Evolutionary conservation across 2,329 filamentous ascomycete genomes (phyloP), one percentile per base, ranked within the genome.

Genomic region (Fusarium globosum): DNA sequence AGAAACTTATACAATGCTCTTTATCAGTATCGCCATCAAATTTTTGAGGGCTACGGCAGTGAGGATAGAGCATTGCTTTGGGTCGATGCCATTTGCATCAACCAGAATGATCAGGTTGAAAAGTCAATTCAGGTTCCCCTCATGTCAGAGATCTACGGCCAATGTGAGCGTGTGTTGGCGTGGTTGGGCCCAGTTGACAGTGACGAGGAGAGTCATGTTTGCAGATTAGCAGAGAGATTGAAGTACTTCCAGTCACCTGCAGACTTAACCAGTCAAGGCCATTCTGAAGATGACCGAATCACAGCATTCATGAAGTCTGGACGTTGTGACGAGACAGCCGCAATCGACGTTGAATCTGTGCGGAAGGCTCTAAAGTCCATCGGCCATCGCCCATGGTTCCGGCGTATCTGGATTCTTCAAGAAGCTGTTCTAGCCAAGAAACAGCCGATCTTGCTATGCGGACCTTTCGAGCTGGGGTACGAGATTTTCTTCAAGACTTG

Each of bases 91-190:
- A 61, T 72, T 14, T 72, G 65, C 7, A 72, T 65, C 36, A 69
- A 72, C 3, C 69, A 72, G 23, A 61, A 43, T 11, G 57, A 73
- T 13, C 55, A 65, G 3, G 11, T 14, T 0, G 70, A 72, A 8
- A 70, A 73, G 11, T 64, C 69, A 1, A 23, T 70, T 0, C 60
- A 72, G 10, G 69, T 72, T 15, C 70, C 59, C 13, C 65, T 51
- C 11, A 72, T 72, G 65, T 69, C 70, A 6, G 55, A 69, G 7
- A 72, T 73, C 8, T 72, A 72, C n/a, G 69, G 69, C 0, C 52
- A 18, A 52, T 72, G 60, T 23, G 48, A 72, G 8, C 69, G 56
- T 5, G 70, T 72, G 0, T 16, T 73, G 6, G 69, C 70, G 11
- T 72, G 69, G 60, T 18, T 72, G 1, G 70, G 70, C 0, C 60